phyloP scores from a whole-genome alignment of 2,329 filamentous ascomycete genomes.

The Lecanicillium sp. region DNA sequence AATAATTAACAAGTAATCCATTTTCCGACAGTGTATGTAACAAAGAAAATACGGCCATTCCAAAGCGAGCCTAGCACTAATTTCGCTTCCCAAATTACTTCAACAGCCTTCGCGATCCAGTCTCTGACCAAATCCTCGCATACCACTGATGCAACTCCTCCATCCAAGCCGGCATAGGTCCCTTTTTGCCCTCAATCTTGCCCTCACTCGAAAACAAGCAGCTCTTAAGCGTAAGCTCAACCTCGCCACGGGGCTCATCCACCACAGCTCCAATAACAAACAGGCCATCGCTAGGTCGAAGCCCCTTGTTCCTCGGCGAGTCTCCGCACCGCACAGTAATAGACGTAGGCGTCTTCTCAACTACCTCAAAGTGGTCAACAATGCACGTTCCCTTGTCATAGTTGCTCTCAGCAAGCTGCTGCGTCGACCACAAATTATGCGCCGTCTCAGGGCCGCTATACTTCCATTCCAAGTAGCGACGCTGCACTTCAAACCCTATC shows the following conservation, averaged over 20 bases:
- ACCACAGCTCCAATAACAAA: slow-evolving; percentile 56
- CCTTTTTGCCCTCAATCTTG: slow-evolving; percentile 23
- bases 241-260: slow-evolving; percentile 49
- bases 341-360: slow-evolving; percentile 51
- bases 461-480: slow-evolving; percentile 49
- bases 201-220: slow-evolving; percentile 43
- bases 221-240: slow-evolving; percentile 58
- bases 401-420: slow-evolving; percentile 42
- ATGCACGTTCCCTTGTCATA: slow-evolving; percentile 58
- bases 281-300: slow-evolving; percentile 54
- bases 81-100: too few relatives aligned
- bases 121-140: slow-evolving; percentile 28
- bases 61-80: too few relatives aligned
- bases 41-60: too few relatives aligned
- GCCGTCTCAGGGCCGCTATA: slow-evolving; percentile 47
- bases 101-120: slow-evolving; percentile 27
- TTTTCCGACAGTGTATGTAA: too few relatives aligned
- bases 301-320: slow-evolving; percentile 47
- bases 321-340: slow-evolving; percentile 61
- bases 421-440: slow-evolving; percentile 51
- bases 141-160: slow-evolving; percentile 31
- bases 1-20: too few relatives aligned
- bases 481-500: slow-evolving; percentile 49
- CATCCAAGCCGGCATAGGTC: slow-evolving; percentile 20
- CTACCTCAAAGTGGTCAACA: slow-evolving; percentile 65